Percentiles rank a stretch among this genome's conserved stretches.
Evolutionary conservation across 192 early-diverging fungal species (phyloP).

Genomic region (Thamnidium elegans): DNA sequence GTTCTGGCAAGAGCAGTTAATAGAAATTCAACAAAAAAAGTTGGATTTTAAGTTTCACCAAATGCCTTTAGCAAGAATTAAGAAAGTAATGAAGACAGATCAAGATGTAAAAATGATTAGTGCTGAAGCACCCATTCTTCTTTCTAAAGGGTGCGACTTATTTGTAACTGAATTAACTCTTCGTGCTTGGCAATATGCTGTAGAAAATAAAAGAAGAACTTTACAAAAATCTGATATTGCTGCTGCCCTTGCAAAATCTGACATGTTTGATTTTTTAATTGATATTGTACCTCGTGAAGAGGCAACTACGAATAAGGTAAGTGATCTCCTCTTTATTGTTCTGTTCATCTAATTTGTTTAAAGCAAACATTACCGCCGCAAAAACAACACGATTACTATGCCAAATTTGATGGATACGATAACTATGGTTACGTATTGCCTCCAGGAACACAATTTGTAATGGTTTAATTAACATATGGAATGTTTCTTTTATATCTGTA

Average conservation of each 20-base stretch:
- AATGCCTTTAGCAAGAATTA: conserved; percentile 90
- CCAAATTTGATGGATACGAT: no score
- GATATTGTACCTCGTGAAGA: conserved; percentile 94
- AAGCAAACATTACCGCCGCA: no score
- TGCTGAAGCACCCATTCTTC: conserved; percentile 77
- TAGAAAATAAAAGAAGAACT: conserved; percentile 93
- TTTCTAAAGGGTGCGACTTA: conserved; percentile 93
- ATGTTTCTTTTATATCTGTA: no score
- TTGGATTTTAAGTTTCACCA: conserved; percentile 87
- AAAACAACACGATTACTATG: no score
- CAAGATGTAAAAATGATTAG: conserved; percentile 84
- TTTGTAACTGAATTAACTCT: conserved; percentile 88
- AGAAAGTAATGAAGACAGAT: conserved; percentile 97
- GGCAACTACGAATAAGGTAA: conserved; percentile 7
- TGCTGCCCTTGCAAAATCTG: conserved; percentile 76
- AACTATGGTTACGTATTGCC: no score
- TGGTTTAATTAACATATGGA: no score
- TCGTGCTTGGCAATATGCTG: conserved; percentile 79
- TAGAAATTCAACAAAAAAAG: neutral
- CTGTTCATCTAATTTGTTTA: neutral
- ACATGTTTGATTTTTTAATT: conserved; percentile 96
- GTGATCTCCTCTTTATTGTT: neutral
- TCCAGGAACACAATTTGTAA: no score
- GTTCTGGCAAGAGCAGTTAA: no score
- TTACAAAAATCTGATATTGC: conserved; percentile 88